A percentile compares a stretch with the other conserved stretches of the same genome.
Evolutionary conservation across 1,284 basidiomycete genomes (phyloP).

Genomic region (Papiliotrema fonsecae): DNA sequence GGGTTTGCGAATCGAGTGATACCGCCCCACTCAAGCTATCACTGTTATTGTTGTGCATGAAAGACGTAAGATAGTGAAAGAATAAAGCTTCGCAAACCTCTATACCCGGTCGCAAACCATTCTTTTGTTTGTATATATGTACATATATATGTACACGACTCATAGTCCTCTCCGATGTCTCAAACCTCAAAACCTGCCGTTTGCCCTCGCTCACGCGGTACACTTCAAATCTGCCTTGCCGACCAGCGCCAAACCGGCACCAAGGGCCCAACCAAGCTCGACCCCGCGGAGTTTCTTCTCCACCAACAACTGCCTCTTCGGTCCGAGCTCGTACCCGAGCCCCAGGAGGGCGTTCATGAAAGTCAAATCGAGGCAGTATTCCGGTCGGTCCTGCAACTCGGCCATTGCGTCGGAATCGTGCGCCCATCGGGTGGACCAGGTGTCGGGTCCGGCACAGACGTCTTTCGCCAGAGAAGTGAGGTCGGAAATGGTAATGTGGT

Average conservation of each 20-base stretch:
- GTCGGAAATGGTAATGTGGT: constrained; percentile 56
- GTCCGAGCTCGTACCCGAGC: constrained; percentile 74
- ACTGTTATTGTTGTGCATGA: no score
- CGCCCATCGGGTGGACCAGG: constrained; percentile 55
- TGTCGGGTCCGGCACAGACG: constrained; percentile 64
- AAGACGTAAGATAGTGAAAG: no score
- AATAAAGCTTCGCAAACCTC: no score
- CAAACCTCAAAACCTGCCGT: background rate
- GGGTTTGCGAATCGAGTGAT: no score
- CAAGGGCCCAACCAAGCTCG: constrained; percentile 92
- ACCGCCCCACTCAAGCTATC: no score
- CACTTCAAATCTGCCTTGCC: constrained; percentile 47
- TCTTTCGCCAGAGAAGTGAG: constrained; percentile 62
- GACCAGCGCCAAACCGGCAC: constrained; percentile 68
- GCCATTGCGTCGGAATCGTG: constrained; percentile 57
- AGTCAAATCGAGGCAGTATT: constrained; percentile 92
- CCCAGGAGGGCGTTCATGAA: constrained; percentile 87
- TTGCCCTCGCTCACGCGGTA: constrained; percentile 22
- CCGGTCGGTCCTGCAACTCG: constrained; percentile 77
- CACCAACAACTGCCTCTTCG: constrained; percentile 63
- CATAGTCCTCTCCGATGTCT: background rate
- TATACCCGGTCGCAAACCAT: no score
- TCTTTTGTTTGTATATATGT: no score
- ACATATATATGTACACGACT: no score
- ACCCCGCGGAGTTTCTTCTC: constrained; percentile 87